phyloP scores from a whole-genome alignment of 2,329 filamentous ascomycete genomes.

The Leptosphaerulina australis region DNA sequence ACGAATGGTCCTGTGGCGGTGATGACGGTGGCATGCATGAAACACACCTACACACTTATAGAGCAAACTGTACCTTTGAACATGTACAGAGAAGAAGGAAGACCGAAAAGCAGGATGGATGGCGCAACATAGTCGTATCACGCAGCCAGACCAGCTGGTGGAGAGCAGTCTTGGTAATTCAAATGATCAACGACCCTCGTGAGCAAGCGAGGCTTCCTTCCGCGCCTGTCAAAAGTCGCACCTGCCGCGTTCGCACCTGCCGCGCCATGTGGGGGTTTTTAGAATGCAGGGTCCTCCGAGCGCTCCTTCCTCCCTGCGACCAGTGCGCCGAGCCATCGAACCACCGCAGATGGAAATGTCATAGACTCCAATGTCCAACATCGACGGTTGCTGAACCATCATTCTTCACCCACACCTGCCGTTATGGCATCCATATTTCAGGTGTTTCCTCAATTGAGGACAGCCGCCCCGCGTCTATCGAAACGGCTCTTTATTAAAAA shows the following conservation, averaged over 20 bases:
- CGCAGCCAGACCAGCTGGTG: conserved; percentile 14
- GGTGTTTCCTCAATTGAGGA: conserved; percentile 46
- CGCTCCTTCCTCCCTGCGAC: conserved; percentile 9
- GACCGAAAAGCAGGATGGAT: neutral
- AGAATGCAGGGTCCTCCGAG: conserved; percentile 17
- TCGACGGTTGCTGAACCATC: conserved; percentile 6
- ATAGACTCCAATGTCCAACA: conserved; percentile 6
- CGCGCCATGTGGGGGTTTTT: conserved; percentile 13
- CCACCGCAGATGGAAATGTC: conserved; percentile 16
- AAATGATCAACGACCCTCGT: conserved; percentile 4
- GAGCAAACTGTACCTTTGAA: neutral
- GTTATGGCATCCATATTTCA: conserved; percentile 47
- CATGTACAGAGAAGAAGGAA: neutral
- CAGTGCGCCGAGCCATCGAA: conserved; percentile 10
- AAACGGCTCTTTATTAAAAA: conserved; percentile 44
- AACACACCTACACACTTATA: neutral
- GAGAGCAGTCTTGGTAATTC: neutral
- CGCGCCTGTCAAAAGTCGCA: conserved; percentile 16
- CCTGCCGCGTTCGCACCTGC: conserved; percentile 9
- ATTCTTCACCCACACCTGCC: conserved; percentile 8
- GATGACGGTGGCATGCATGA: conserved; percentile 17
- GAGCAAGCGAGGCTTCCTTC: conserved; percentile 10
- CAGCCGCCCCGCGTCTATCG: conserved; percentile 47
- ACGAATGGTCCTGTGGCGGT: neutral
- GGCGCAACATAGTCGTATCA: conserved; percentile 13